Percentiles rank a stretch among this genome's conserved stretches.
Evolutionary conservation across 2,329 filamentous ascomycete species (phyloP).

Genomic region (Cercospora nicotianae): DNA sequence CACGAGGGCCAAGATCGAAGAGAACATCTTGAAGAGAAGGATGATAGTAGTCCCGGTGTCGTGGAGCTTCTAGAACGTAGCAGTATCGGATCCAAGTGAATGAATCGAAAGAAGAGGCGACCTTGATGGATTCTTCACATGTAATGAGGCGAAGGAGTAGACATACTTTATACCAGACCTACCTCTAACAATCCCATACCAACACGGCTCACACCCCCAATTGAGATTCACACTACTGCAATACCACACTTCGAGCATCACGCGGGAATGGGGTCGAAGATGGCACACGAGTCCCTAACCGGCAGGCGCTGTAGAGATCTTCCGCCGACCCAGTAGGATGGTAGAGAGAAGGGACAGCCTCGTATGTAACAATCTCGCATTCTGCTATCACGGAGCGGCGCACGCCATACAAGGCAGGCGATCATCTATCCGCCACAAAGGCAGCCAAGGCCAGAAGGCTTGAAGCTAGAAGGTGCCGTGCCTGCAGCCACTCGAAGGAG

Average conservation of each 20-base stretch:
- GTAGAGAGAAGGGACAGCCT: neutral
- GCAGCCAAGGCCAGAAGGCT: slow-evolving; percentile 11
- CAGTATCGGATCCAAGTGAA: slow-evolving; percentile 11
- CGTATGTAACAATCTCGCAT: neutral
- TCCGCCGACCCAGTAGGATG: neutral
- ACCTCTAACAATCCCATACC: neutral
- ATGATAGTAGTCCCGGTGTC: neutral
- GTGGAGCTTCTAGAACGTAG: neutral
- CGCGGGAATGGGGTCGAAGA: neutral
- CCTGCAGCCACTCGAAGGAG: neutral
- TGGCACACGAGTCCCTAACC: neutral
- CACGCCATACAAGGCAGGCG: neutral
- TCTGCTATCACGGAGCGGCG: neutral
- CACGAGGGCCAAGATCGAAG: slow-evolving; percentile 15
- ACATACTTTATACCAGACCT: slow-evolving; percentile 14
- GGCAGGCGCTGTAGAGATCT: neutral
- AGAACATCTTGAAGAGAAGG: slow-evolving; percentile 18
- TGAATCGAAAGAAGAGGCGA: slow-evolving; percentile 3
- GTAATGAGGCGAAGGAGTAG: neutral
- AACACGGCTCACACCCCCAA: neutral
- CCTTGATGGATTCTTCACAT: slow-evolving; percentile 13
- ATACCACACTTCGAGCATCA: neutral
- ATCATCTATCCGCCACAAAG: slow-evolving; percentile 19
- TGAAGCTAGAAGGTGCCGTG: slow-evolving; percentile 1
- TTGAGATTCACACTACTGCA: neutral